These are phyloP conservation scores for Rhizoclosmatium globosum DNA, from an alignment of 192 early-diverging fungal genomes.

Conservation along the genomic window DNA sequence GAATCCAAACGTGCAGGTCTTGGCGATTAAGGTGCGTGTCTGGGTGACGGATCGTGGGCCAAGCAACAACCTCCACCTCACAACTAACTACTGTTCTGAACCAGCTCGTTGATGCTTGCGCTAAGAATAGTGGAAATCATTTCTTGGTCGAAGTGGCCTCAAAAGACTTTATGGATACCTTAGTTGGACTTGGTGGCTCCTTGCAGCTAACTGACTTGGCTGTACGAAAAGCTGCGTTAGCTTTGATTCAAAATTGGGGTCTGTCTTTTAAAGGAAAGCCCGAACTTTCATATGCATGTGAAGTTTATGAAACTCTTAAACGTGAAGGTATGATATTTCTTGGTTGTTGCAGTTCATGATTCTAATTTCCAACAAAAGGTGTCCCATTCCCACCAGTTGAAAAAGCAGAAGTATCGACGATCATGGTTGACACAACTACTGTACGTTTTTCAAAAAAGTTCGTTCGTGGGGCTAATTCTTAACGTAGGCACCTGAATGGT, in stretches of 20 bases:
- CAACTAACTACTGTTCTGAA: conserved; percentile 17
- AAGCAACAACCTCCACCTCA: neutral
- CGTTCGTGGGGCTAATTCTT: neutral
- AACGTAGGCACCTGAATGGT: conserved; percentile 92
- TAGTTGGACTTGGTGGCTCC: conserved; percentile 68
- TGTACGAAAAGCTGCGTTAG: conserved; percentile 78
- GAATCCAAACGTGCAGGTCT: conserved; percentile 95
- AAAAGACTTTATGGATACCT: conserved; percentile 89
- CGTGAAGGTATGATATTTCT: conserved; percentile 60
- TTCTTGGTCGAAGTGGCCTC: conserved; percentile 88
- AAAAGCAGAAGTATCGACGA: conserved; percentile 59
- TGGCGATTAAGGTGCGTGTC: conserved; percentile 73
- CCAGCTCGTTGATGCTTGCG: conserved; percentile 88
- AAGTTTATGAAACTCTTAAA: conserved; percentile 84
- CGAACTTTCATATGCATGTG: conserved; percentile 80
- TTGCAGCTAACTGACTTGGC: conserved; percentile 67
- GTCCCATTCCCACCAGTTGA: conserved; percentile 78
- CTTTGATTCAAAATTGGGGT: conserved; percentile 91
- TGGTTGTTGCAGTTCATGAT: neutral
- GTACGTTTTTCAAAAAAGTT: conserved; percentile 53
- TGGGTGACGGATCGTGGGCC: neutral
- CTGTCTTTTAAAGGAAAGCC: conserved; percentile 79
- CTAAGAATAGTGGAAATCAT: conserved; percentile 92
- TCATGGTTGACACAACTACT: conserved; percentile 86
- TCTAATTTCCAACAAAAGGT: conserved; percentile 50